These are phyloP conservation scores for Colletotrichum lindemuthianum DNA, from an alignment of 2,329 filamentous ascomycete genomes.

Conservation along the genomic window DNA sequence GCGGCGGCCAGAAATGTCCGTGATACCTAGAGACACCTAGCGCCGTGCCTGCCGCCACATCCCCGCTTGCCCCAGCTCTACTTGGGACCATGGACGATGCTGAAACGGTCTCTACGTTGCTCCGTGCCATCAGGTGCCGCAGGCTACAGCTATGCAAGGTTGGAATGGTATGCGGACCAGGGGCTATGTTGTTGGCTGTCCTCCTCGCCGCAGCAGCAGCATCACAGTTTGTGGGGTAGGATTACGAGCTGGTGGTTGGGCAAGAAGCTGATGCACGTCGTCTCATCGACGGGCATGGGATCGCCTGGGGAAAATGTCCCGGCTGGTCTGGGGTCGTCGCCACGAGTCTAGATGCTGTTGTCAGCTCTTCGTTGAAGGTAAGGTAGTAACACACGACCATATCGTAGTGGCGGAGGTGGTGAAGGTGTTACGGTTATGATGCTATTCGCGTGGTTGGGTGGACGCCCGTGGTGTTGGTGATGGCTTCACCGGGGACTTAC, in stretches of 20 bases:
- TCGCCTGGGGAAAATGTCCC: background rate
- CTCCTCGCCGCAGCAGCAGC: constrained; percentile 15
- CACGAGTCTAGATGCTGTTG: constrained; percentile 1
- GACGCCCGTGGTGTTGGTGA: background rate
- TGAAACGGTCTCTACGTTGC: constrained; percentile 28
- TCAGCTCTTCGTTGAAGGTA: background rate
- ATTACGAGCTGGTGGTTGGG: constrained; percentile 19
- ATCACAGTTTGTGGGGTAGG: constrained; percentile 23
- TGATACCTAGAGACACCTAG: constrained; percentile 17
- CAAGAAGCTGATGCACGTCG: constrained; percentile 11
- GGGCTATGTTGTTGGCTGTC: background rate
- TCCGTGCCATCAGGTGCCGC: constrained; percentile 22
- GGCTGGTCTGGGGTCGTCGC: constrained; percentile 13
- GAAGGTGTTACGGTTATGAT: background rate
- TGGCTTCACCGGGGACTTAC: too few relatives aligned
- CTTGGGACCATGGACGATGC: constrained; percentile 18
- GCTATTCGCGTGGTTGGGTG: too few relatives aligned
- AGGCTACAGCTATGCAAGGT: background rate
- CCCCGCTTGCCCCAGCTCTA: constrained; percentile 27
- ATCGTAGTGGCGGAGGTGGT: too few relatives aligned
- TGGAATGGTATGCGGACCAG: background rate
- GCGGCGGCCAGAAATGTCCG: constrained; percentile 3
- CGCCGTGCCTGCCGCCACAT: constrained; percentile 7
- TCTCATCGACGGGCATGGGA: constrained; percentile 34
- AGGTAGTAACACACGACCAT: too few relatives aligned